Percentiles rank a stretch among this genome's conserved stretches.
Evolutionary conservation across 495 filamentous ascomycete species (phyloP).

Genomic region (Parachaetomium inaequale): DNA sequence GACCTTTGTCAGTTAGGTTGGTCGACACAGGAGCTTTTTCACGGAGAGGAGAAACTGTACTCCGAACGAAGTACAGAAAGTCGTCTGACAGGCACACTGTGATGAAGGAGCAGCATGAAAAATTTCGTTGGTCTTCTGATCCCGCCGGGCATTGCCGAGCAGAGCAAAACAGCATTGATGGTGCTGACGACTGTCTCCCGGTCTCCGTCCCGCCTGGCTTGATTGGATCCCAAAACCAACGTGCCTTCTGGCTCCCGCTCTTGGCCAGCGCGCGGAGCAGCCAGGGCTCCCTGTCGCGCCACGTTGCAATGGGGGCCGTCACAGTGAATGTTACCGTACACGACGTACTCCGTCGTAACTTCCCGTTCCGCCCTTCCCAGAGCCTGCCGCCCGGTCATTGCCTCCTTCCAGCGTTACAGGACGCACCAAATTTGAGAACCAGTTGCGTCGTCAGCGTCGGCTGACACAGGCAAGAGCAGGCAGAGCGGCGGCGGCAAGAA

Average conservation of each 20-base stretch:
- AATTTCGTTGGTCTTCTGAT: too few species aligned
- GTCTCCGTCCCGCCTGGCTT: neutral
- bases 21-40: too few species aligned
- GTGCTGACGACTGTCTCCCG: neutral
- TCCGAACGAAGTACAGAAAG: too few species aligned
- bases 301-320: conserved; percentile 29
- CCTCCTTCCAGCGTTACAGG: conserved; percentile 10
- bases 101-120: too few species aligned
- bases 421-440: too few species aligned
- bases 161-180: too few species aligned
- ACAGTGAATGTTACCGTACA: conserved; percentile 2
- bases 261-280: neutral
- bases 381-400: conserved; percentile 25
- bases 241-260: neutral
- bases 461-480: neutral
- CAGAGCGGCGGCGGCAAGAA: neutral
- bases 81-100: too few species aligned
- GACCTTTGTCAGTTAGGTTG: too few species aligned
- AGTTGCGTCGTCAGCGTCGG: neutral
- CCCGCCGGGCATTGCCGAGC: too few species aligned
- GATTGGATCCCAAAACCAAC: conserved; percentile 9
- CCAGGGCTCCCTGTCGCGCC: conserved; percentile 21
- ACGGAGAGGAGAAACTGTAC: too few species aligned
- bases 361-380: conserved; percentile 29
- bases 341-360: conserved; percentile 13